Evolutionary conservation across 2,329 filamentous ascomycete genomes (phyloP).

Genomic region (Diaporthe destruens): DNA sequence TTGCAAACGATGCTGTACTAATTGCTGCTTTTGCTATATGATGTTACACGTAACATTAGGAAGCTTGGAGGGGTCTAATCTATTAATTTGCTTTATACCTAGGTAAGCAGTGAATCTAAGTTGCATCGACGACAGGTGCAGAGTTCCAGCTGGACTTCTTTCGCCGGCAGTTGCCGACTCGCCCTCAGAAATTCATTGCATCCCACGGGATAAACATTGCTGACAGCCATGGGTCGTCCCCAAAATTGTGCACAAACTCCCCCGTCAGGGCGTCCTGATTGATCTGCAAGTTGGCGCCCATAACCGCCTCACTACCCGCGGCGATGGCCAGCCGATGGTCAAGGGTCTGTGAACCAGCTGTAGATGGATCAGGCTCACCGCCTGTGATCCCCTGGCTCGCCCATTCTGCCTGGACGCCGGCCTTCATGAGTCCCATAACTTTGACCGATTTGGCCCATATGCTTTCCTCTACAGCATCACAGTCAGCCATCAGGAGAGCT

Average conservation of each 20-base stretch:
- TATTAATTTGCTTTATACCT: background rate
- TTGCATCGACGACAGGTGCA: background rate
- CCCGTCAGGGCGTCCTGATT: slow-evolving; percentile 22
- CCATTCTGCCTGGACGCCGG: slow-evolving; percentile 23
- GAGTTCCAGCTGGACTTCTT: background rate
- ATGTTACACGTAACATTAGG: background rate
- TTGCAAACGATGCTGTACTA: no score
- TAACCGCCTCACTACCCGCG: background rate
- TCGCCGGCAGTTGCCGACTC: no score
- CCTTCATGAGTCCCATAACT: slow-evolving; percentile 12
- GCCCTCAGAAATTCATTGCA: slow-evolving; percentile 36
- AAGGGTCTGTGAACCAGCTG: slow-evolving; percentile 9
- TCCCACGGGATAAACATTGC: slow-evolving; percentile 41
- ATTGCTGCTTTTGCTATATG: background rate
- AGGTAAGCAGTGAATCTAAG: background rate
- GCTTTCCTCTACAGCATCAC: slow-evolving; percentile 4
- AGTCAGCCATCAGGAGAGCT: no score
- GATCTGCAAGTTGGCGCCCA: slow-evolving; percentile 26
- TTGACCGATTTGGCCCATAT: slow-evolving; percentile 18
- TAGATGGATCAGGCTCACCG: slow-evolving; percentile 12
- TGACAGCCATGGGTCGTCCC: slow-evolving; percentile 40
- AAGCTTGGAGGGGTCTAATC: background rate
- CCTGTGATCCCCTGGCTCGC: background rate
- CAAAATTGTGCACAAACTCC: slow-evolving; percentile 33
- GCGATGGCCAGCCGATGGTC: slow-evolving; percentile 12